Conservation (phyloP, 1,139 yeast genomes). For the Candida pseudocylindracea region DNA sequence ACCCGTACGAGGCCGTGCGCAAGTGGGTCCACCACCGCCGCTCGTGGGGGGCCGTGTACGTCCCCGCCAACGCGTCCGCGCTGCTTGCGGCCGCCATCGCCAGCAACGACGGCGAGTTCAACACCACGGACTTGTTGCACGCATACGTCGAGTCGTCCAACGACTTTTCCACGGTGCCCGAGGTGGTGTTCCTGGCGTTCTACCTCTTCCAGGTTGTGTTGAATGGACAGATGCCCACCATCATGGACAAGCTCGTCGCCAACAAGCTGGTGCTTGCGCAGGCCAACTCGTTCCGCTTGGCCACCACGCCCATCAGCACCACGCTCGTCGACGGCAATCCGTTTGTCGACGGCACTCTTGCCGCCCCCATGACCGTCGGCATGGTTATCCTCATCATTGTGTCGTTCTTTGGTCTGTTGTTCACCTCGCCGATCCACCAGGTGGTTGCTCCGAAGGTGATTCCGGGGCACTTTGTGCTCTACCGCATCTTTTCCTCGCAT, state of each 20-base stretch:
- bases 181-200: constrained; percentile 9
- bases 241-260: constrained; percentile 2
- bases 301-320: constrained; percentile 16
- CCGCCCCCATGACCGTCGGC: constrained; percentile 57
- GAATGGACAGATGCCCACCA: constrained; percentile 5
- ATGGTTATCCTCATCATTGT: constrained; percentile 51
- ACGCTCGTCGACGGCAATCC: constrained; percentile 25
- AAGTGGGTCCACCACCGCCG: constrained; percentile 20
- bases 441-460: constrained; percentile 18
- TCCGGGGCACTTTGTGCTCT: constrained; percentile 18
- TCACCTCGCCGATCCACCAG: constrained; percentile 30
- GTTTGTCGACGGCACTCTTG: constrained; percentile 20
- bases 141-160: constrained; percentile 19
- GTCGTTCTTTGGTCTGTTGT: constrained; percentile 25
- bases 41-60: constrained; percentile 31
- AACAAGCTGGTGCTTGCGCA: constrained; percentile 4
- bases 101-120: constrained; percentile 7
- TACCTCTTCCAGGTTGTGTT: constrained; percentile 6
- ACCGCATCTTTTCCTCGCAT: constrained; percentile 13
- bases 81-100: constrained; percentile 12
- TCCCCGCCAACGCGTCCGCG: constrained; percentile 20
- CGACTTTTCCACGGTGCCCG: constrained; percentile 11
- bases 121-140: constrained; percentile 8
- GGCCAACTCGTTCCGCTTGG: constrained; percentile 5
- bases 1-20: constrained; percentile 11